Conservation (phyloP, 2,329 filamentous ascomycete genomes). For the Epichloe typhina region DNA sequence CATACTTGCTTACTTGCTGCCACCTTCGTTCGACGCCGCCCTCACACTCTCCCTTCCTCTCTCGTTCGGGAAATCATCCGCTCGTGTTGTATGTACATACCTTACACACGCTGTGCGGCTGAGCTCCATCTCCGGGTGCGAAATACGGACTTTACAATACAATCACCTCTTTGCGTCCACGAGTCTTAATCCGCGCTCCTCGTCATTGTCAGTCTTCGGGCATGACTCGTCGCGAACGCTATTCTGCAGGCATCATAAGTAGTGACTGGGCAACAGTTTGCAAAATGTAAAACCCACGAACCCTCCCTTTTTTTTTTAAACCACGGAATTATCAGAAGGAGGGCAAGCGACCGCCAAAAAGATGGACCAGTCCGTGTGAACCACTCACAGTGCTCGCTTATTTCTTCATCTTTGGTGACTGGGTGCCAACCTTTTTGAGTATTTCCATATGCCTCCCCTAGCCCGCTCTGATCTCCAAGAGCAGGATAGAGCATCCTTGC, state of each 20-base stretch:
- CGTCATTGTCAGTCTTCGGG: constrained; percentile 1
- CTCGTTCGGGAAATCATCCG: background rate
- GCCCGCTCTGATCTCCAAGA: constrained; percentile 2
- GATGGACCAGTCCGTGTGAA: constrained; percentile 1
- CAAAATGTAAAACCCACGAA: constrained; percentile 5
- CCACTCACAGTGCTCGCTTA: background rate
- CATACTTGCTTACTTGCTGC: too few relatives aligned
- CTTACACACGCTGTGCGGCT: background rate
- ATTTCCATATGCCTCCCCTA: constrained; percentile 1
- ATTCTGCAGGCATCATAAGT: constrained; percentile 5
- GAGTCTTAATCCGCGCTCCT: background rate
- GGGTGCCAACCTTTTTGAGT: constrained; percentile 4
- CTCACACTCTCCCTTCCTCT: background rate
- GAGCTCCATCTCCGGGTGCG: background rate
- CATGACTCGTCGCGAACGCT: constrained; percentile 7
- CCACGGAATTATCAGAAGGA: background rate
- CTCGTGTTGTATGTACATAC: background rate
- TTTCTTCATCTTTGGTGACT: constrained; percentile 1
- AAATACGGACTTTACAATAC: background rate
- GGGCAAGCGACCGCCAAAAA: constrained; percentile 1
- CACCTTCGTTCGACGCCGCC: too few relatives aligned
- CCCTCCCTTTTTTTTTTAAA: background rate
- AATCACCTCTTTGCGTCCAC: background rate
- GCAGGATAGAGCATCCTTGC: background rate
- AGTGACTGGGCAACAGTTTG: constrained; percentile 6